Base-by-base conservation (phyloP, 1,139 yeast species). In the Wickerhamomyces sp. region DNA sequence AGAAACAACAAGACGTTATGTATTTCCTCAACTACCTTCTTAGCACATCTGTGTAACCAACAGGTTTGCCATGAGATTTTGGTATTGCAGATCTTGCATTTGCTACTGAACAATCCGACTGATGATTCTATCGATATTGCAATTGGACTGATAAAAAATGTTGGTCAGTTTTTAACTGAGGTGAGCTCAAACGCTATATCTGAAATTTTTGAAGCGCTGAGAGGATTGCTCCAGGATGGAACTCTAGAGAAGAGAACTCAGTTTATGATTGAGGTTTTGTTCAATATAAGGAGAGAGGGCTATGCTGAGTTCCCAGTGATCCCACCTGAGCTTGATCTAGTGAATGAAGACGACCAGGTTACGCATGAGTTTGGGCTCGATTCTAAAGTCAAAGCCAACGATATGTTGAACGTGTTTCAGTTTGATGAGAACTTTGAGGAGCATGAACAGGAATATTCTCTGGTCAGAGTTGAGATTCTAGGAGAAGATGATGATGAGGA, bases 11-110 rank as follows among this genome's bases (percentile, higher is more conserved):
- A 71, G 48, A 53, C 59, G 0, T 58, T 61, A 4, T 78, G 82
- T 45, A 59, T 67, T 15, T 64, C 75, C 11, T 64, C 78, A 13
- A 61, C 73, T 2, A 55, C 65, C 3, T 79, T 90, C 50, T 46
- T 90, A 15, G 79, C 84, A 2, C 83, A 82, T 43, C 65, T 90
- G 49, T 76, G 79, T 41, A 84, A 83, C 55, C 85, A 79, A 52
- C 76, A 73, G 44, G 86, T 89, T 1, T 68, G 81, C 13, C 81
- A 79, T 56, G 91, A 82, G 47, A 71, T 84, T 34, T 57, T 87
- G 7, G 65, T 79, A 0, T 67, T 88, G 30, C 90, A 90, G 60
- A 69, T 88, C 1, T 54, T 87, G 35, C 80, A 82, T 49, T 54
- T 84, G 26, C 63, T 89, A 32, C 63, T 88, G 43, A 70, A 71